Evolutionary conservation across 768 basidiomycete species (phyloP), one percentile per base, ranked within the genome.

Genomic region (Boletellus ananas): DNA sequence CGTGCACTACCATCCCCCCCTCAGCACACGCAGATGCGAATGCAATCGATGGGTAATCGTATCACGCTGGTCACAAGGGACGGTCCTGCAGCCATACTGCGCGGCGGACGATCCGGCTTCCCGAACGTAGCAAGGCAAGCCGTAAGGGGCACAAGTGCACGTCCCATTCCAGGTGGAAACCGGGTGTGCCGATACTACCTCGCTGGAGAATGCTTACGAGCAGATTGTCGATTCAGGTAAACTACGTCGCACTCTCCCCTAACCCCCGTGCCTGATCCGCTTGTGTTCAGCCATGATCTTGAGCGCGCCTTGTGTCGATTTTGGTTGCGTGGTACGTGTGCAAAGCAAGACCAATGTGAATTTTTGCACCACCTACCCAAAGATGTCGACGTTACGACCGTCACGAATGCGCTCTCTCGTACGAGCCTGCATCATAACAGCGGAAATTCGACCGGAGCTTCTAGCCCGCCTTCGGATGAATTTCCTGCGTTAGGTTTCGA

Each of bases 161-260:
- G 70, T 25, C 63, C 72, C 36, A 71, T 66, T 1, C 70, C 75
- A 1, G 79, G 79, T 41, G 84, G 84, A 10, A 66, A 67, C 60
- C 75, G 91, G 51, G 94, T 99, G 23, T 99, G 96, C 69, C 78
- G 96, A 47, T 98, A 98, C 66, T 99, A 94, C 71, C 80, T 99
- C 21, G 90, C 92, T 7, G 96, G 96, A 14, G 94, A 97, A 69
- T 99, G 96, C 64, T 72, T 97, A 50, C 74, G 96, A 41, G 90
- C 94, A 37, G 96, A 99, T 72, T 98, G 96, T 72, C 84, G 95
- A 49, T 99, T 98, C 75, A 97, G 93, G 95, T 95, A 49, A 58
- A 56, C 81, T 23, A 40, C 9, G 44, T 43, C 16, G 18, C 33
- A 7, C n/a, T 21, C 34, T 40, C 17, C 20, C 4, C 41, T 46